phyloP scores from a whole-genome alignment of 108 stramenopile species.

The Stephanodiscus minutulus region DNA sequence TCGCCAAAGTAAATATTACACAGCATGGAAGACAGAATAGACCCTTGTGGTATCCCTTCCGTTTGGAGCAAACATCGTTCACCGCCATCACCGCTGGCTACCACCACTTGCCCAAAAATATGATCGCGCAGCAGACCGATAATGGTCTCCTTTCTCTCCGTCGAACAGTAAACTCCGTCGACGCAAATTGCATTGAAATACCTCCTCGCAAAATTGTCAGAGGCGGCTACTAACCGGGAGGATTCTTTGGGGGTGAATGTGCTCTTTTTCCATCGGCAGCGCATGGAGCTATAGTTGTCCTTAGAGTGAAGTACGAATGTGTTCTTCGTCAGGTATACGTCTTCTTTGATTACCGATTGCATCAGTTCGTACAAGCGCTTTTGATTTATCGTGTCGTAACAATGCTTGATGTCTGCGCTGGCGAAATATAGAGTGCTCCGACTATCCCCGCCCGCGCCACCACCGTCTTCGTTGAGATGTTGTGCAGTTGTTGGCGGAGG shows the following conservation, averaged over 20 bases:
- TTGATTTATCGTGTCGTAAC: constrained; percentile 86
- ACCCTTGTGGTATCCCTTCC: constrained; percentile 85
- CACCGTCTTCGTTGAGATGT: neutral
- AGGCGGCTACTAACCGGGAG: constrained; percentile 11
- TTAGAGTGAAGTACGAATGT: constrained; percentile 57
- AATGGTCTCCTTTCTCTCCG: constrained; percentile 52
- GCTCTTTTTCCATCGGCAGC: constrained; percentile 40
- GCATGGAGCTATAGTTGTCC: constrained; percentile 24
- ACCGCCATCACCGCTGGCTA: constrained; percentile 55
- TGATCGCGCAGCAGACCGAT: constrained; percentile 69
- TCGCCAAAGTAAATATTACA: constrained; percentile 93
- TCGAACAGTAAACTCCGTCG: constrained; percentile 47
- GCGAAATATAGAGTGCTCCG: constrained; percentile 62
- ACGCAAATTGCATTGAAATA: constrained; percentile 50
- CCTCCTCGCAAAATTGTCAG: constrained; percentile 20
- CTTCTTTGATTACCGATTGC: constrained; percentile 48
- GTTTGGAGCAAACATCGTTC: constrained; percentile 61
- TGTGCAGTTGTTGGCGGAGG: neutral
- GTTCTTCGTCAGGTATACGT: constrained; percentile 69
- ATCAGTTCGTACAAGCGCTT: constrained; percentile 58
- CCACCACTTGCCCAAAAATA: constrained; percentile 67
- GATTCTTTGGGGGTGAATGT: constrained; percentile 35
- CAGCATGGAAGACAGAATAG: constrained; percentile 81
- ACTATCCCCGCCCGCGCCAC: neutral
- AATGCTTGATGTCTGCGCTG: constrained; percentile 81